Percentiles rank a stretch among this genome's conserved stretches.
phyloP scores from a whole-genome alignment of 345 rosid species.

The Psidium friedrichsthalianum region DNA sequence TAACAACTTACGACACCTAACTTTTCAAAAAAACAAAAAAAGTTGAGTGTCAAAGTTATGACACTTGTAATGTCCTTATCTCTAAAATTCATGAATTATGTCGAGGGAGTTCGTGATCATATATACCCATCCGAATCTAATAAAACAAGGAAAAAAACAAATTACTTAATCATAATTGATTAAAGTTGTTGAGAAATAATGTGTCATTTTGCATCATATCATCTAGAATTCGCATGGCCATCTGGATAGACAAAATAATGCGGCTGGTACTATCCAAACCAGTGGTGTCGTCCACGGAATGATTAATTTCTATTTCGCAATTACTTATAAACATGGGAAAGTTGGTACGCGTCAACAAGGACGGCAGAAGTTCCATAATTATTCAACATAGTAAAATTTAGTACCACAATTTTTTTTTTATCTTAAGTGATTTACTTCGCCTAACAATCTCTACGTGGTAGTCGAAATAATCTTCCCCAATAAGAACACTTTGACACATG shows the following conservation, averaged over 20 bases:
- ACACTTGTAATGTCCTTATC: no score
- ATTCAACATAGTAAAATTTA: not conserved
- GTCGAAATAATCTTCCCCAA: not conserved
- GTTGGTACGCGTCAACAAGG: not conserved
- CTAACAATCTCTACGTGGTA: not conserved
- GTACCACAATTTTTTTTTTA: not conserved
- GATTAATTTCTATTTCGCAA: not conserved
- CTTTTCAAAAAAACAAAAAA: no score
- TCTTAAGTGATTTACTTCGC: not conserved
- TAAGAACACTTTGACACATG: no score
- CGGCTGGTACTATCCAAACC: not conserved
- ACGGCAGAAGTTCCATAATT: not conserved
- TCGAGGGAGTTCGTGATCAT: not conserved
- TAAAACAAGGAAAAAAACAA: no score
- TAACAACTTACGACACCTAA: no score
- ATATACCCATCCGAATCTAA: not conserved
- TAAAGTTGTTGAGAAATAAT: not conserved
- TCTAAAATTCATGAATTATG: no score
- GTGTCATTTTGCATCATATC: not conserved
- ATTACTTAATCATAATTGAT: not conserved
- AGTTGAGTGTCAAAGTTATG: no score
- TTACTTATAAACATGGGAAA: not conserved
- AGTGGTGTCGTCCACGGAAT: not conserved
- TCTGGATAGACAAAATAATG: not conserved
- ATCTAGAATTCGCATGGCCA: not conserved